These are phyloP conservation scores for Gautieria morchelliformis DNA, from an alignment of 768 basidiomycete genomes.

Conservation along the genomic window DNA sequence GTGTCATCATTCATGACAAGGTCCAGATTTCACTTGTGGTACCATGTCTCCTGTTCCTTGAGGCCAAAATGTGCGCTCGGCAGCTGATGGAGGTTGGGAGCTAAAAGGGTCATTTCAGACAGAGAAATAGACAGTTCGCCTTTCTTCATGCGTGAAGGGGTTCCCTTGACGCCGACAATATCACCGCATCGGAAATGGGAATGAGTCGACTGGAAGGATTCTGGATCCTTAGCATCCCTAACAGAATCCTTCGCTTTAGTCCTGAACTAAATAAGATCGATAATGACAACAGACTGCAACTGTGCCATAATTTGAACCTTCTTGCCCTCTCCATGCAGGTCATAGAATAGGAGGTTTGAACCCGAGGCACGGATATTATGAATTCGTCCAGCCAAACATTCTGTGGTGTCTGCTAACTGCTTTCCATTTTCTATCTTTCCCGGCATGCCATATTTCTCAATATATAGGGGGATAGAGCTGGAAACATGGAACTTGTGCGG, in stretches of 20 bases:
- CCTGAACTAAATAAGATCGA: not conserved
- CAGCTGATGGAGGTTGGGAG: conserved; percentile 93
- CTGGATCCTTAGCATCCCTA: conserved; percentile 57
- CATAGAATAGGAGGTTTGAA: conserved; percentile 87
- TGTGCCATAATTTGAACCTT: conserved; percentile 96
- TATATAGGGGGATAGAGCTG: conserved; percentile 69
- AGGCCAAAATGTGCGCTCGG: conserved; percentile 89
- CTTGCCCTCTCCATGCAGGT: conserved; percentile 82
- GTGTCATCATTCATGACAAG: conserved; percentile 89
- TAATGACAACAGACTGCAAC: conserved; percentile 46
- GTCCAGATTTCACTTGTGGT: conserved; percentile 98
- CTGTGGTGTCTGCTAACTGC: conserved; percentile 48
- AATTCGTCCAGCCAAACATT: conserved; percentile 80
- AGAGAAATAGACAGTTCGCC: conserved; percentile 91
- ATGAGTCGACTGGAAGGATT: conserved; percentile 61
- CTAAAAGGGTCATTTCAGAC: conserved; percentile 71
- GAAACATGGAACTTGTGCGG: conserved; percentile 98
- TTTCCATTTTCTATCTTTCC: conserved; percentile 59
- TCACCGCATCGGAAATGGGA: conserved; percentile 91
- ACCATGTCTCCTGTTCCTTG: conserved; percentile 95
- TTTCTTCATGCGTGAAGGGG: conserved; percentile 86
- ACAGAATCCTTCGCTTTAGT: not conserved
- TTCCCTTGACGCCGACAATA: conserved; percentile 86
- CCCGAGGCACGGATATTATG: conserved; percentile 81
- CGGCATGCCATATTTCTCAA: conserved; percentile 62